phyloP scores from a whole-genome alignment of 1,284 basidiomycete species.

The Xanthoconium separans region DNA sequence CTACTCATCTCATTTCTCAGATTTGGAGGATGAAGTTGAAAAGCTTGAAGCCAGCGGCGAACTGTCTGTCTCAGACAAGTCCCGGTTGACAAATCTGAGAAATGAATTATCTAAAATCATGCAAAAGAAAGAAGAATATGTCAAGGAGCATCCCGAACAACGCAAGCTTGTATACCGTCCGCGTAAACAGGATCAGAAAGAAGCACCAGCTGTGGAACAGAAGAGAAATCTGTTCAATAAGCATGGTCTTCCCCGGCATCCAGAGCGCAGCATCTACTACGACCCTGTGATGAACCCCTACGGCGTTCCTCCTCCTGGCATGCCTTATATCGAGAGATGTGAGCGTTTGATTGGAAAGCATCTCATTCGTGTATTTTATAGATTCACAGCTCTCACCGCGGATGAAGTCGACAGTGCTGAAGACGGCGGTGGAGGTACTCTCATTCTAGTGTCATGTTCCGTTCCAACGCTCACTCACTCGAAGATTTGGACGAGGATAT shows the following conservation, averaged over 20 bases:
- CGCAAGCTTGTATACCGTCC: conserved; percentile 70
- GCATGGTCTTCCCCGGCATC: conserved; percentile 79
- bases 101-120: conserved; percentile 77
- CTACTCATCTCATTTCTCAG: conserved; percentile 35
- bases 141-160: conserved; percentile 88
- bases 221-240: conserved; percentile 75
- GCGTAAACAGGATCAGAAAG: conserved; percentile 44
- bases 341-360: conserved; percentile 33
- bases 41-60: conserved; percentile 53
- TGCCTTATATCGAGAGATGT: conserved; percentile 91
- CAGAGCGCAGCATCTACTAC: conserved; percentile 90
- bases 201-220: conserved; percentile 44
- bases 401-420: conserved; percentile 64
- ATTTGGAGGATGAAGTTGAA: conserved; percentile 69
- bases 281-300: conserved; percentile 92
- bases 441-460: conserved; percentile 5
- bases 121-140: conserved; percentile 86
- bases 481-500: conserved; percentile 55
- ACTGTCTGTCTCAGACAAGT: conserved; percentile 47
- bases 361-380: conserved; percentile 1
- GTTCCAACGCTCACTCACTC: conserved; percentile 3
- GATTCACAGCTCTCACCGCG: conserved; percentile 50
- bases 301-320: conserved; percentile 94
- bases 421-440: conserved; percentile 48
- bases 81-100: conserved; percentile 64